Evolutionary conservation across 805 yeast species (phyloP).

Genomic region (Geotrichum ghanense): DNA sequence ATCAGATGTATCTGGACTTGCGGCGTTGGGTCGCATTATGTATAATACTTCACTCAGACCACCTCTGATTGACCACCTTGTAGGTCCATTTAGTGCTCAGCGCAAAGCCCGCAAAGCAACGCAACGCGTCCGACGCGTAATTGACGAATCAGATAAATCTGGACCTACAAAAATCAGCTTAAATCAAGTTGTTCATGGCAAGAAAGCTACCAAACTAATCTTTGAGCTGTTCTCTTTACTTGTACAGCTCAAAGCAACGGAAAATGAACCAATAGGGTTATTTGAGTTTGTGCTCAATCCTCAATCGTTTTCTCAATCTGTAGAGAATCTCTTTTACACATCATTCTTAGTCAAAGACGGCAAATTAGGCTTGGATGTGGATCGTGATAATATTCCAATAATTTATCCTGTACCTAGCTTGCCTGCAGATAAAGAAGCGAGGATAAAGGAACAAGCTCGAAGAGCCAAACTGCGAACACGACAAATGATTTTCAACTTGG

Average conservation of each 20-base stretch:
- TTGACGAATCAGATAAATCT: constrained; percentile 20
- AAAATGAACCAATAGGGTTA: constrained; percentile 36
- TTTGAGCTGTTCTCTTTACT: constrained; percentile 38
- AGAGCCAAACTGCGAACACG: constrained; percentile 11
- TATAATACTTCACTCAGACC: constrained; percentile 31
- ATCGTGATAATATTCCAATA: constrained; percentile 22
- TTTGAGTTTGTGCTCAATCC: constrained; percentile 68
- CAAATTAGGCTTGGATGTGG: constrained; percentile 42
- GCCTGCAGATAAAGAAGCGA: constrained; percentile 3
- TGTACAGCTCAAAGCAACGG: constrained; percentile 18
- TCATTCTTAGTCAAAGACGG: constrained; percentile 75
- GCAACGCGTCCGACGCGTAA: neutral
- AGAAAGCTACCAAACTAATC: constrained; percentile 45
- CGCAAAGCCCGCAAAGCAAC: constrained; percentile 27
- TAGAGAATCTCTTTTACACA: constrained; percentile 75
- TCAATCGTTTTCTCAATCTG: constrained; percentile 58
- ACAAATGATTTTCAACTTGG: constrained; percentile 67
- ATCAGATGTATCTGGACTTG: neutral
- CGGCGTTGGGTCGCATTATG: constrained; percentile 3
- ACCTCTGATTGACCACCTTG: constrained; percentile 44
- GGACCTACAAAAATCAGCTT: constrained; percentile 41
- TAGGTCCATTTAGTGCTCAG: constrained; percentile 61
- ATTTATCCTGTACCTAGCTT: constrained; percentile 7
- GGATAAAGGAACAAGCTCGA: constrained; percentile 4
- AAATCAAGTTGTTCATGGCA: constrained; percentile 41